phyloP scores from a whole-genome alignment of 306 rosid genomes.

The Trichosanthes cucumerina region DNA sequence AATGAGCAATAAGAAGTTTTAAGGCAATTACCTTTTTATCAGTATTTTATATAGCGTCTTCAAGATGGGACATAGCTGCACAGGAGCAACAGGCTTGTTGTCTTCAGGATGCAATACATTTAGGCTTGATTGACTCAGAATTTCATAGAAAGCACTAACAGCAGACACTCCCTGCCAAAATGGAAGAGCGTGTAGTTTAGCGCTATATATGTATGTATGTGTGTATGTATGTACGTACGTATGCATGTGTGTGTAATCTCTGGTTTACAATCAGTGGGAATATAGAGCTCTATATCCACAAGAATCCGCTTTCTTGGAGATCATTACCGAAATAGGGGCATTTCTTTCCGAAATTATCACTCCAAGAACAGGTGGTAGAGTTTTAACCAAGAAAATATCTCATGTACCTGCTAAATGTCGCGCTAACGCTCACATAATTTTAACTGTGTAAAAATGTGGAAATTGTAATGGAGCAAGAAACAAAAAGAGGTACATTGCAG shows the following conservation, averaged over 20 bases:
- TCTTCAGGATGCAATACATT: conserved; percentile 81
- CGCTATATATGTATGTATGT: background rate
- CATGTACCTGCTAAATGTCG: background rate
- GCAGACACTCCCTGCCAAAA: conserved; percentile 78
- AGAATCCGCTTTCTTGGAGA: background rate
- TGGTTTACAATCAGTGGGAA: too few relatives aligned
- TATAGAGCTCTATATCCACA: background rate
- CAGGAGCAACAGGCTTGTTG: conserved; percentile 85
- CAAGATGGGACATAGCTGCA: conserved; percentile 85
- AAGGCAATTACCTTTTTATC: conserved; percentile 45
- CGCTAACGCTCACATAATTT: too few relatives aligned
- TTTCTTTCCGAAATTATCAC: background rate
- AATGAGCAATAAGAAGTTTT: background rate
- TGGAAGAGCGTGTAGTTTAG: background rate
- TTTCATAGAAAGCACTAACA: conserved; percentile 68
- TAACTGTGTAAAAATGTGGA: background rate
- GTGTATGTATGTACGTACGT: background rate
- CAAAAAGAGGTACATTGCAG: background rate
- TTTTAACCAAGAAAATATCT: background rate
- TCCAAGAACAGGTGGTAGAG: background rate
- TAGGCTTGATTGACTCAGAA: conserved; percentile 79
- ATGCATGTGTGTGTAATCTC: background rate
- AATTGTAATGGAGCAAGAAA: background rate
- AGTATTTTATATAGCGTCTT: conserved; percentile 76
- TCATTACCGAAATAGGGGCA: background rate